These are phyloP conservation scores for Trichaptum fuscoviolaceum DNA, from an alignment of 768 basidiomycete species.

Conservation along the genomic window DNA sequence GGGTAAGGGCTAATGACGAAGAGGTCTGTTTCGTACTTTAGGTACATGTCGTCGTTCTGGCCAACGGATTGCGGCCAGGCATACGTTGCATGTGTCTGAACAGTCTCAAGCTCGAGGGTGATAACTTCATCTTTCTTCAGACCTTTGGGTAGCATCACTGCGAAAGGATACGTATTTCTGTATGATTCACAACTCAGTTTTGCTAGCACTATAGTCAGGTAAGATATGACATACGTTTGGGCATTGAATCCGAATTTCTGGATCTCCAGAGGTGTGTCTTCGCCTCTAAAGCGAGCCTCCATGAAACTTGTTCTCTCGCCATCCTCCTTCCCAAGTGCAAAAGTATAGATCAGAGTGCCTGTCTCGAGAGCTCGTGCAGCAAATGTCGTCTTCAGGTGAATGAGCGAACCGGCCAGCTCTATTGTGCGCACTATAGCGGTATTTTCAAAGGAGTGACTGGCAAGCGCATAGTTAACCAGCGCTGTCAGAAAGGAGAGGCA, in stretches of 20 bases:
- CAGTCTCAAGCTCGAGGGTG: constrained; percentile 73
- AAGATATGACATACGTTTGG: background rate
- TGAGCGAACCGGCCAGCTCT: constrained; percentile 85
- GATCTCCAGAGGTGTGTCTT: constrained; percentile 45
- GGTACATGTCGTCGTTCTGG: constrained; percentile 73
- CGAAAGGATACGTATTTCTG: constrained; percentile 47
- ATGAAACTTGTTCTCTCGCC: constrained; percentile 67
- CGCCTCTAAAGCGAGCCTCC: constrained; percentile 77
- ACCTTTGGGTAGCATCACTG: constrained; percentile 57
- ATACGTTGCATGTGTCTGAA: constrained; percentile 71
- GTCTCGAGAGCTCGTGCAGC: constrained; percentile 69
- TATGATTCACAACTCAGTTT: background rate
- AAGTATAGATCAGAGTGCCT: constrained; percentile 56
- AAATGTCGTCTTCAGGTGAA: constrained; percentile 86
- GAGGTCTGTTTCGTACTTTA: constrained; percentile 72
- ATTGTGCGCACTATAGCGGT: constrained; percentile 84
- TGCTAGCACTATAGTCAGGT: background rate
- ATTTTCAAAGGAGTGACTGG: constrained; percentile 69
- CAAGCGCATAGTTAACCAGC: constrained; percentile 35
- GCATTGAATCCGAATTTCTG: constrained; percentile 39
- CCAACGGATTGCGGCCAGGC: constrained; percentile 70
- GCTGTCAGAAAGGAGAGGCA: constrained; percentile 36
- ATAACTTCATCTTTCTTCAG: constrained; percentile 54
- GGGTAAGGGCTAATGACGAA: constrained; percentile 83
- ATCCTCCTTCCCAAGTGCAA: constrained; percentile 62